Base-by-base conservation (phyloP, 1,284 basidiomycete species). In the Marasmius tenuissimus region DNA sequence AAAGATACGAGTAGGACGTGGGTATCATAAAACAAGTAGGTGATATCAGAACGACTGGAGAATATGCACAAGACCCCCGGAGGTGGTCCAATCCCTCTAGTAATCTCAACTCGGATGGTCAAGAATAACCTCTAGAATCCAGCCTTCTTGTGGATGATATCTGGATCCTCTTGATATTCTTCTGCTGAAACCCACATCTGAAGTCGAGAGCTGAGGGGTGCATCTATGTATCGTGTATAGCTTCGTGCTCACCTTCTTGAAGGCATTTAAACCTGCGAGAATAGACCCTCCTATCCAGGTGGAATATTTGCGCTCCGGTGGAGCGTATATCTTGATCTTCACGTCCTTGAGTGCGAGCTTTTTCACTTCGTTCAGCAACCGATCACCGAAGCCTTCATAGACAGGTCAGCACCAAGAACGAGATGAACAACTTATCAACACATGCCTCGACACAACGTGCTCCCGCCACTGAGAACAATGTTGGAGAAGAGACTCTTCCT, bases 221-320 rank as follows among this genome's bases (percentile, higher is more conserved):
- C 1, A 56, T n/a, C n/a, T n/a, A n/a, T 42, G 42, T 20, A 35
- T 33, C 16, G 20, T 37, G 18, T 16, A 22, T n/a, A 49, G 37
- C 27, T n/a, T 57, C 18, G 38, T 40, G 40, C 69, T 57, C 66
- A 93, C 96, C 90, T 97, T 97, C 80, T 96, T 98, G 82, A 99
- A 99, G 20, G 97, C 98, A 68, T 89, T 96, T 63, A 99, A 78
- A 45, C 97, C 96, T 51, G 97, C 97, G 59, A 98, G 78, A 72
- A 97, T 97, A 61, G 93, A 96, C 4, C 97, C 97, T 58, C 97
- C 97, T 69, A 99, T 99, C 97, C 97, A 99, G 27, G 97, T 99
- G 18, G 96, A 96, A 77, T 99, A 99, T 79, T 99, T 99, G 65
- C 97, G 89, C 77, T 99, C 97, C n/a, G 97, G 97, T 35, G 97